Conservation (phyloP, 73 alveolate genomes). For the Strombidium stylifer region DNA sequence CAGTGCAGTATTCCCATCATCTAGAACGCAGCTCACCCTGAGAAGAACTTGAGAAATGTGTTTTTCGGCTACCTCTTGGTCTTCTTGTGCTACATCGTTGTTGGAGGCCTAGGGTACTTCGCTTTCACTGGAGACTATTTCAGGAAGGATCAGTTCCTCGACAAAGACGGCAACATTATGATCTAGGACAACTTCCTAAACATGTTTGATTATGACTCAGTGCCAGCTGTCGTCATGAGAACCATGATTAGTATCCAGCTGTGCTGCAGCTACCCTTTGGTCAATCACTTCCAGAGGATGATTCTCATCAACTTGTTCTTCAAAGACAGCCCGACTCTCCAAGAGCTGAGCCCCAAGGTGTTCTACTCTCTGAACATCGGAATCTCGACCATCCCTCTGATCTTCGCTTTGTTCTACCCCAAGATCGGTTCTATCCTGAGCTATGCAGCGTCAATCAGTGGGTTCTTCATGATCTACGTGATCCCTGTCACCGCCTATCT, state of each 20-base stretch:
- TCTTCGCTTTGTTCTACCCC: conserved; percentile 32
- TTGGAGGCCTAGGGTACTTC: conserved; percentile 69
- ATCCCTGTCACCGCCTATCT: no score
- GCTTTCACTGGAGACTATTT: conserved; percentile 35
- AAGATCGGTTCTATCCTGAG: conserved; percentile 44
- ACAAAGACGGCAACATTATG: not conserved
- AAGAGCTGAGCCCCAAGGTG: not conserved
- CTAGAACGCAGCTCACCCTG: conserved; percentile 66
- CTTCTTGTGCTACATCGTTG: conserved; percentile 50
- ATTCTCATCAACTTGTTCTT: not conserved
- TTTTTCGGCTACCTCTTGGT: conserved; percentile 62
- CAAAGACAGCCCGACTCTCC: conserved; percentile 16
- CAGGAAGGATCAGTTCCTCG: not conserved
- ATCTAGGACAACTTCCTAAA: conserved; percentile 30
- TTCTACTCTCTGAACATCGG: not conserved
- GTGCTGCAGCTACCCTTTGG: conserved; percentile 35
- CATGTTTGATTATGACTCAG: conserved; percentile 10
- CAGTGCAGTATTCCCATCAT: conserved; percentile 59
- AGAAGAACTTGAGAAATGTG: conserved; percentile 69
- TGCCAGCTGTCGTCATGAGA: conserved; percentile 18
- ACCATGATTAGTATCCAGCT: not conserved
- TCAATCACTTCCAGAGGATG: conserved; percentile 9
- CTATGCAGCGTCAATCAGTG: conserved; percentile 22
- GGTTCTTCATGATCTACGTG: conserved; percentile 15
- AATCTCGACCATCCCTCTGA: conserved; percentile 3